Base-by-base conservation (phyloP, 2,329 filamentous ascomycete genomes). In the Ophiostoma triangulosporum region DNA sequence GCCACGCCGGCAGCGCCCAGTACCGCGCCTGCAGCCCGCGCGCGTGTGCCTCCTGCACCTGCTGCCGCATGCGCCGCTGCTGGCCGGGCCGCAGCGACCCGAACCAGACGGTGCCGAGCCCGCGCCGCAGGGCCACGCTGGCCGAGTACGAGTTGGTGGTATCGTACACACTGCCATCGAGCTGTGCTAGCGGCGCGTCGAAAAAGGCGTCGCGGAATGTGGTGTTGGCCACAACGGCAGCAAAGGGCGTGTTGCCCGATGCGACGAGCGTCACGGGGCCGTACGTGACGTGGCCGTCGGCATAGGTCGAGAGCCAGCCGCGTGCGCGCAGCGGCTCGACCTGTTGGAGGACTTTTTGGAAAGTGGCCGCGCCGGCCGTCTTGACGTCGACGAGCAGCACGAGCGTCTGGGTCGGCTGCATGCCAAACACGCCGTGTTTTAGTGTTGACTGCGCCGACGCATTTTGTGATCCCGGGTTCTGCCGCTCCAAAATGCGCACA, bases 331-430 rank as follows among this genome's bases (percentile, higher is more conserved):
- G 69, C 2, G 81, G 75, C 53, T 77, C 68, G 0, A 87, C 70
- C 54, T 82, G 75, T 31, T 69, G 62, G 15, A 77, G 58, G 0
- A 84, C 73, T 48, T 73, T 65, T 0, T 71, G 71, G 69, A 76
- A 80, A 1, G 75, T 78, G 22, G 69, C 64, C 4, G 65, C 62
- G 1, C 74, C 76, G 26, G 72, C 64, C 2, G 74, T 80, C 66
- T 89, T 89, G 62, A 88, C 68, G 64, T 89, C 85, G 29, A 89
- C 73, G 4, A 88, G 71, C 4, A 89, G 71, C 5, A 77, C 70
- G 0, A 86, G 65, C 0, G 77, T 73, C 60, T 79, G 77, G 1
- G 62, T 61, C 0, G 77, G 74, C 56, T 74, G 67, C 8, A 66
- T 66, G 59, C 76, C 69, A 60, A 80, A 83, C 8, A 88, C 67